phyloP scores from a whole-genome alignment of 805 yeast genomes.

The Torulaspora quercuum region DNA sequence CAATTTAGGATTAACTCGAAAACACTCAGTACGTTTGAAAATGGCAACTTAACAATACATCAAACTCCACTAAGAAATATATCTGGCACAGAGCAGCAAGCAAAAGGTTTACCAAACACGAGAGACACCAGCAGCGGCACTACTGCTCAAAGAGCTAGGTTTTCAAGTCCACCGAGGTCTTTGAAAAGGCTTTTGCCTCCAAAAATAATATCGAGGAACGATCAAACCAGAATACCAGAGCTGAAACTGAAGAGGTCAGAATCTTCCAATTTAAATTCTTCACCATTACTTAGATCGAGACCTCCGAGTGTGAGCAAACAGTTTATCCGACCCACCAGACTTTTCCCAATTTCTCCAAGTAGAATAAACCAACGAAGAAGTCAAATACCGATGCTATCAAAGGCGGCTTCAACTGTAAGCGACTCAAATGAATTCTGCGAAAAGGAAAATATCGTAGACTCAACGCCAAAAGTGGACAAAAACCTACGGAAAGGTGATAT shows the following conservation, averaged over 20 bases:
- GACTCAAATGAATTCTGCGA: conserved; percentile 7
- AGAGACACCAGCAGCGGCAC: conserved; percentile 9
- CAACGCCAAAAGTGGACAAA: conserved; percentile 13
- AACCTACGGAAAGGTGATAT: conserved; percentile 3
- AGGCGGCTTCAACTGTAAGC: conserved; percentile 8
- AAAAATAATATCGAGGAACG: conserved; percentile 15
- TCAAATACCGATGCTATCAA: conserved; percentile 23
- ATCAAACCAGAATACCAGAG: conserved; percentile 15
- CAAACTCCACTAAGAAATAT: conserved; percentile 16
- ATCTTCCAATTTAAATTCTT: conserved; percentile 17
- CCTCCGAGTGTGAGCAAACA: conserved; percentile 9
- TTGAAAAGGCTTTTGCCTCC: conserved; percentile 19
- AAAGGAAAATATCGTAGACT: conserved; percentile 16
- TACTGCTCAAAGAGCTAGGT: conserved; percentile 15
- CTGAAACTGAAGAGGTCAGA: conserved; percentile 15
- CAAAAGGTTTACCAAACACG: not conserved
- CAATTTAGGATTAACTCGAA: not conserved
- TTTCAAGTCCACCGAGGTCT: conserved; percentile 19
- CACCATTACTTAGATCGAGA: conserved; percentile 14
- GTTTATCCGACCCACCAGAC: conserved; percentile 23
- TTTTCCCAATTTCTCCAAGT: conserved; percentile 26
- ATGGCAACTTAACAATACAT: conserved; percentile 4
- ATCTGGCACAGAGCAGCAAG: not conserved
- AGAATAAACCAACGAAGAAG: conserved; percentile 19
- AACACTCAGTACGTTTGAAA: not conserved